Percentiles rank a stretch among this genome's conserved stretches.
Evolutionary conservation across 2,329 filamentous ascomycete genomes (phyloP).

Genomic region (Plenodomus lindquistii): DNA sequence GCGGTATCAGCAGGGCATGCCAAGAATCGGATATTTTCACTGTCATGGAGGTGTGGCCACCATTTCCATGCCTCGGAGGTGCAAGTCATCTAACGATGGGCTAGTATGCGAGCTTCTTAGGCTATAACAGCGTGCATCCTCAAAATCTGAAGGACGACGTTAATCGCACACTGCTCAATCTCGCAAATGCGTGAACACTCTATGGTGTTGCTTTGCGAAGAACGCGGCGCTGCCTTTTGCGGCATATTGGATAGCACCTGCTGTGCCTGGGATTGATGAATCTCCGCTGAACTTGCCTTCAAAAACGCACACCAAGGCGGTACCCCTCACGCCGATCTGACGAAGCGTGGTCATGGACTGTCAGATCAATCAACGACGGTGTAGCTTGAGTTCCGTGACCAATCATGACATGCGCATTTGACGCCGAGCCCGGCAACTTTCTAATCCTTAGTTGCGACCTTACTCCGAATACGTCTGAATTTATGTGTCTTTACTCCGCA

Average conservation of each 20-base stretch:
- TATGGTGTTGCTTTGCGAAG: too few relatives aligned
- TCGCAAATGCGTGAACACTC: too few relatives aligned
- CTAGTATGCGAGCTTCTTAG: too few relatives aligned
- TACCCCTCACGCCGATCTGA: constrained; percentile 12
- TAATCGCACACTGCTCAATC: too few relatives aligned
- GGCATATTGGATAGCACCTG: too few relatives aligned
- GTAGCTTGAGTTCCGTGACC: constrained; percentile 14
- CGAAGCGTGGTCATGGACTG: constrained; percentile 10
- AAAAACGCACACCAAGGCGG: background rate
- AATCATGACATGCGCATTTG: constrained; percentile 29
- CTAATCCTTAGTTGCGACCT: constrained; percentile 1
- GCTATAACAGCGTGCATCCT: too few relatives aligned
- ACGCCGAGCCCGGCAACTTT: constrained; percentile 24
- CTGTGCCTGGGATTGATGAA: background rate
- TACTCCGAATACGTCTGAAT: constrained; percentile 17
- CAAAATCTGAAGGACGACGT: too few relatives aligned
- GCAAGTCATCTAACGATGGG: too few relatives aligned
- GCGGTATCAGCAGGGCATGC: too few relatives aligned
- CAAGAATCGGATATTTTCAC: too few relatives aligned
- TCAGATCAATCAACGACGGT: constrained; percentile 22
- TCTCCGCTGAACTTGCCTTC: background rate
- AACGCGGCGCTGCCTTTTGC: too few relatives aligned
- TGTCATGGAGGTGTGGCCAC: too few relatives aligned
- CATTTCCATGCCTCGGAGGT: background rate
- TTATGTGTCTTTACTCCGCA: background rate